These are phyloP conservation scores for Phytophthora meadii DNA, from an alignment of 352 stramenopile species.

Conservation along the genomic window DNA sequence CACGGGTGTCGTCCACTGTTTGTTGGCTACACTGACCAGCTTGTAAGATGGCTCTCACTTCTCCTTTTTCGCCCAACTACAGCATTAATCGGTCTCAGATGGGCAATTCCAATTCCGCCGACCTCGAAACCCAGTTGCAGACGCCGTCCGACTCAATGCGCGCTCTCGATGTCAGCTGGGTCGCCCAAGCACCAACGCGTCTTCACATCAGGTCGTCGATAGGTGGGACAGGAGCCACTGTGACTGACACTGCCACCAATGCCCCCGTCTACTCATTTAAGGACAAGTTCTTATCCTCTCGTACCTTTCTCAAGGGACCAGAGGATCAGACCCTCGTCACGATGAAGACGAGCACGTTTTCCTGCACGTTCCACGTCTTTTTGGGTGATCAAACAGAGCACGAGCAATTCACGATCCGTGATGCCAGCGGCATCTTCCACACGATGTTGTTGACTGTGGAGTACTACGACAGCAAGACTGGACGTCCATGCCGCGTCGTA, in stretches of 20 bases:
- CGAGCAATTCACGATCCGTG: background rate
- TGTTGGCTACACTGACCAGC: no score
- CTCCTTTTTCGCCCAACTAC: background rate
- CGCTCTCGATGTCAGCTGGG: slow-evolving; percentile 1
- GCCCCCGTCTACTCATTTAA: background rate
- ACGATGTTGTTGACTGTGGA: background rate
- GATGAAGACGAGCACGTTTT: background rate
- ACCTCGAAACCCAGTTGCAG: background rate
- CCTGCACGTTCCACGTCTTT: slow-evolving; percentile 2
- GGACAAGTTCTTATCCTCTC: background rate
- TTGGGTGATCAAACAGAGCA: background rate
- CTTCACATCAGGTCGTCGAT: background rate
- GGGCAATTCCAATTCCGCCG: slow-evolving; percentile 3
- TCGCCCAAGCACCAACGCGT: background rate
- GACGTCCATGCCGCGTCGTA: background rate
- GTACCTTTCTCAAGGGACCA: background rate
- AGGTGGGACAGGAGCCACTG: background rate
- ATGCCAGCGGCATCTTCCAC: slow-evolving; percentile 1
- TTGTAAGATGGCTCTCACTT: background rate
- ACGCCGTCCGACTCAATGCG: background rate
- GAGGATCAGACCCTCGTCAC: slow-evolving; percentile 1
- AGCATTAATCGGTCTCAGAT: background rate
- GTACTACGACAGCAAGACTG: slow-evolving; percentile 1
- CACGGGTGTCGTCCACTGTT: no score
- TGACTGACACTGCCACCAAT: background rate